Base-by-base conservation (phyloP, 2,329 filamentous ascomycete genomes). In the Microthyrium microscopicum region DNA sequence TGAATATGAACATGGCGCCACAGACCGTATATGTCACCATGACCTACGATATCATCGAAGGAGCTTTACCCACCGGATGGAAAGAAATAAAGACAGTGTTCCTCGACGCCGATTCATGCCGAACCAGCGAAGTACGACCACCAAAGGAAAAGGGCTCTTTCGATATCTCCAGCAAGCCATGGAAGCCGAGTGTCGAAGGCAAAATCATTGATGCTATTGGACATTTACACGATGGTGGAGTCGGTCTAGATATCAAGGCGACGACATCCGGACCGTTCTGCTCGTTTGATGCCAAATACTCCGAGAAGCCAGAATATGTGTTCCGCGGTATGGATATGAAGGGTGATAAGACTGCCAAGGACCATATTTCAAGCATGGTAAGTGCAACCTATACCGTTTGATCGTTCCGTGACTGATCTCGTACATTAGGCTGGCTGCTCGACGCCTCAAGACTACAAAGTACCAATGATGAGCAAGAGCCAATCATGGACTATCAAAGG, bases 1-100 rank as follows among this genome's bases (percentile, higher is more conserved):
- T 32, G 15, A 32, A 32, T 19, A 26, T 26, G 19, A 32, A 32
- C 29, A 26, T 32, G 15, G 29, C 22, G 29, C 8, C 24, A 34
- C 9, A 15, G 12, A 7, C 6, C 25, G 29, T 26, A 16, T 32
- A 32, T 16, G 8, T 32, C 9, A 32, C 29, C 7, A 8, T 32
- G 15, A 32, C 29, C 8, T 32, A 26, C 29, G 29, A 32, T 25
- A 26, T 26, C 19, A 8, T 32, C 8, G 18, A 27, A 7, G 29
- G 29, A 8, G 7, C 8, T 8, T 13, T 21, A 8, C 29, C 29
- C 8, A 8, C 29, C 18, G 18, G 11, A 11, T 32, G 19, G 15
- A 8, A 32, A 8, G 18, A 32, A 11, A 8, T 32, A 12, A 21
- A 26, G 15, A 12, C 29, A 11, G 29, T 32, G 19, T 32, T 12